Evolutionary conservation across 331 rosid species (phyloP).

Genomic region (Quercus tomentella): DNA sequence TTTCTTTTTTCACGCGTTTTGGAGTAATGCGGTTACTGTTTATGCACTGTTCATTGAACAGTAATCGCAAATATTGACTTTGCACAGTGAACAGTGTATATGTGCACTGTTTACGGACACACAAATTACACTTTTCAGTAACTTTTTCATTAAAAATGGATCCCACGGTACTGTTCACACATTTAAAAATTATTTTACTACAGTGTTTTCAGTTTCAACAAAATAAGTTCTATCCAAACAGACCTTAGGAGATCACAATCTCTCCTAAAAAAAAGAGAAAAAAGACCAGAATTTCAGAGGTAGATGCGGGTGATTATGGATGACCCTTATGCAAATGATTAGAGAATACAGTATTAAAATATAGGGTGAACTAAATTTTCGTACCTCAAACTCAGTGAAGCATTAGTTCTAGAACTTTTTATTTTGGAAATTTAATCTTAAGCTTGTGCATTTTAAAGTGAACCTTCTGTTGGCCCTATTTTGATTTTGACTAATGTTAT

Average conservation of each 20-base stretch:
- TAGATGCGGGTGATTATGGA: constrained; percentile 2
- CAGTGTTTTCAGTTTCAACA: too few species aligned
- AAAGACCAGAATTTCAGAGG: neutral
- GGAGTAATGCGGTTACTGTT: too few species aligned
- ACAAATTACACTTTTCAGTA: too few species aligned
- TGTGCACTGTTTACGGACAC: too few species aligned
- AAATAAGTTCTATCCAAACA: too few species aligned
- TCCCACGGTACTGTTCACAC: too few species aligned
- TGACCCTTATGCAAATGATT: neutral
- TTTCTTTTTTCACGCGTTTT: too few species aligned
- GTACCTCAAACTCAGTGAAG: neutral
- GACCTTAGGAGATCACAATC: neutral
- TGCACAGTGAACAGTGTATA: too few species aligned
- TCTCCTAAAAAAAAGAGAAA: neutral
- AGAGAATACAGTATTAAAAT: neutral
- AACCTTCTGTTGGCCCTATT: neutral
- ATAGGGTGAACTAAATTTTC: neutral
- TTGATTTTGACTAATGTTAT: neutral
- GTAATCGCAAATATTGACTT: too few species aligned
- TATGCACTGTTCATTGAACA: too few species aligned
- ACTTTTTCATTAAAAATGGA: too few species aligned
- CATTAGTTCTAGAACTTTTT: neutral
- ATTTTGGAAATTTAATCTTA: neutral
- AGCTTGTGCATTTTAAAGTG: neutral
- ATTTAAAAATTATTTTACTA: too few species aligned